Conservation (phyloP, 192 early-diverging fungal species). For the Backusella psychrophila region DNA sequence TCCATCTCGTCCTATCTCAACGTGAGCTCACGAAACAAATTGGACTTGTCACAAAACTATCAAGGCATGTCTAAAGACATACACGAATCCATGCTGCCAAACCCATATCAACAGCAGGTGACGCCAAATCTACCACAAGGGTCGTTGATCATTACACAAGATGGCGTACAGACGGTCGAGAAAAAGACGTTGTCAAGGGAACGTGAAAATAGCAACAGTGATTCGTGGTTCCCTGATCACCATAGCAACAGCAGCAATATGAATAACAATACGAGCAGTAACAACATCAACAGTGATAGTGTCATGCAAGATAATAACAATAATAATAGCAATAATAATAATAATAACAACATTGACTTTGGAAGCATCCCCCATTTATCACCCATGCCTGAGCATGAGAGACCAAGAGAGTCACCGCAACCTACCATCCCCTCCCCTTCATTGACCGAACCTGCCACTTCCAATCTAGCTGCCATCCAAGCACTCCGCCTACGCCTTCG, state of each 20-base stretch:
- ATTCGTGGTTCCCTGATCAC: background rate
- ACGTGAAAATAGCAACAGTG: background rate
- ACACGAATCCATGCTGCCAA: background rate
- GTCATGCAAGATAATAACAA: background rate
- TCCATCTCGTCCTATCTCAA: conserved; percentile 26
- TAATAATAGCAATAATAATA: no score
- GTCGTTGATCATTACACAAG: conserved; percentile 2
- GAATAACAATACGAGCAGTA: background rate
- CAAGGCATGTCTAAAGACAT: background rate
- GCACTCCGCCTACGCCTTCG: conserved; percentile 24
- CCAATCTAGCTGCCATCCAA: conserved; percentile 29
- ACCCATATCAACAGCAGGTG: background rate
- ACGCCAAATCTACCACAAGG: background rate
- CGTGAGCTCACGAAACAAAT: conserved; percentile 27
- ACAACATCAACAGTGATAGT: background rate
- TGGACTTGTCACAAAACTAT: conserved; percentile 1
- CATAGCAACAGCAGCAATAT: no score
- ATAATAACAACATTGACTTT: background rate
- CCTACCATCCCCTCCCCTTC: background rate
- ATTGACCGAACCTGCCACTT: background rate
- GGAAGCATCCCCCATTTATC: background rate
- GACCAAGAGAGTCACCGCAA: background rate
- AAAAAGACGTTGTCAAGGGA: background rate
- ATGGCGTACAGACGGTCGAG: background rate
- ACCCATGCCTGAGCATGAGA: background rate